phyloP scores from a whole-genome alignment of 1,284 basidiomycete genomes.

The Ceratobasidium theobromae region DNA sequence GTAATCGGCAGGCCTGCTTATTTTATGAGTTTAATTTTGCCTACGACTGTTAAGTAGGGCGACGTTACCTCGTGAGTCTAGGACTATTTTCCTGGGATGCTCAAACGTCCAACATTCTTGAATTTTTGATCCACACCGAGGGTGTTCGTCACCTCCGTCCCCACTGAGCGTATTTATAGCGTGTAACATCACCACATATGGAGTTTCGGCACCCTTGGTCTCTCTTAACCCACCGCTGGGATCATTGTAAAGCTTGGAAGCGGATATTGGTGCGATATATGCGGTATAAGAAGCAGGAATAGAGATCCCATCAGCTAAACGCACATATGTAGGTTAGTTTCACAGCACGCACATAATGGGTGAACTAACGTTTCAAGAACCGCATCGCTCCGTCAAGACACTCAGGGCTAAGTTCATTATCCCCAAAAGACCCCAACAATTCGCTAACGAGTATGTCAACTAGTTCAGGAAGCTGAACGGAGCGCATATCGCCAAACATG shows the following conservation, averaged over 20 bases:
- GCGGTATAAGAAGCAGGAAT: conserved; percentile 97
- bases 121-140: conserved; percentile 72
- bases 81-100: conserved; percentile 76
- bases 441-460: conserved; percentile 97
- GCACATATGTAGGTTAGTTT: not conserved
- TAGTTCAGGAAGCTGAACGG: conserved; percentile 73
- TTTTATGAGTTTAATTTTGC: not conserved
- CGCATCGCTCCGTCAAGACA: conserved; percentile 95
- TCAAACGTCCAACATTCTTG: conserved; percentile 99
- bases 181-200: conserved; percentile 98
- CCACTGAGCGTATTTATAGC: conserved; percentile 86
- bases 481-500: conserved; percentile 92
- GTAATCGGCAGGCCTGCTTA: conserved; percentile 72
- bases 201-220: conserved; percentile 77
- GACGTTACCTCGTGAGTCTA: conserved; percentile 67
- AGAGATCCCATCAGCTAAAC: conserved; percentile 82
- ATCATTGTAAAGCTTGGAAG: conserved; percentile 87
- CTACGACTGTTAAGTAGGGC: not conserved
- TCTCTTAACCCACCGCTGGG: conserved; percentile 51
- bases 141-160: conserved; percentile 56
- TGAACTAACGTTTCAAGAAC: conserved; percentile 76
- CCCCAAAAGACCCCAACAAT: conserved; percentile 94
- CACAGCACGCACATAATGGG: not conserved
- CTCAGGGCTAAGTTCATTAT: conserved; percentile 98
- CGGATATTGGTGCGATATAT: conserved; percentile 90